Evolutionary conservation across 768 basidiomycete species (phyloP).

Genomic region (Leccinum aurantiacum): DNA sequence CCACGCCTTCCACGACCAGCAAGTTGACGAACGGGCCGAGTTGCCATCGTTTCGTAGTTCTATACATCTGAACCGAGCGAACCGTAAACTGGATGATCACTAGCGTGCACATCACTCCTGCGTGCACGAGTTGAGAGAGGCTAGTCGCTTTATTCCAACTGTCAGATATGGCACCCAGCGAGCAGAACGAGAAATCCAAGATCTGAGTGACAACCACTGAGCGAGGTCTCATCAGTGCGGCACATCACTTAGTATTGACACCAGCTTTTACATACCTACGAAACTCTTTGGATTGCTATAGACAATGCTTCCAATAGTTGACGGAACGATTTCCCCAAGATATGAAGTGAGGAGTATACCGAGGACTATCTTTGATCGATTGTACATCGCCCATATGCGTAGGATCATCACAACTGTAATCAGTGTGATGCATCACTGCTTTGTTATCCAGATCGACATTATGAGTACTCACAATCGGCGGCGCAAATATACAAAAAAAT

Average conservation of each 20-base stretch:
- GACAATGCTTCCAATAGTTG: neutral
- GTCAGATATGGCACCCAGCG: neutral
- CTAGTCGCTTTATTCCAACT: neutral
- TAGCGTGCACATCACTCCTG: neutral
- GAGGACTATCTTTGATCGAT: neutral
- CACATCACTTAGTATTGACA: too few species aligned
- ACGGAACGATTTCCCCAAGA: neutral
- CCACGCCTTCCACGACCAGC: neutral
- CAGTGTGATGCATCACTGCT: neutral
- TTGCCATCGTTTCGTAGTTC: neutral
- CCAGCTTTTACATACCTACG: neutral
- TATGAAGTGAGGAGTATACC: neutral
- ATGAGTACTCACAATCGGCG: neutral
- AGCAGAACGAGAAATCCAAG: neutral
- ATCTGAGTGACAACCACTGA: neutral
- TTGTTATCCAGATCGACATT: neutral
- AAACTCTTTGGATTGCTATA: neutral
- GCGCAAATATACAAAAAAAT: neutral
- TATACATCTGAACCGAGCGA: neutral
- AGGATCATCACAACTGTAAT: neutral
- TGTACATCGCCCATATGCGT: neutral
- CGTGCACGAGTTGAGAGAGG: neutral
- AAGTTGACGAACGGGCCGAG: neutral
- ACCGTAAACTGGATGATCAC: neutral
- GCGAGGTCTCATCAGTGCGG: neutral